Conservation (phyloP, 1,284 basidiomycete genomes). For the Papiliotrema nemorosa region DNA sequence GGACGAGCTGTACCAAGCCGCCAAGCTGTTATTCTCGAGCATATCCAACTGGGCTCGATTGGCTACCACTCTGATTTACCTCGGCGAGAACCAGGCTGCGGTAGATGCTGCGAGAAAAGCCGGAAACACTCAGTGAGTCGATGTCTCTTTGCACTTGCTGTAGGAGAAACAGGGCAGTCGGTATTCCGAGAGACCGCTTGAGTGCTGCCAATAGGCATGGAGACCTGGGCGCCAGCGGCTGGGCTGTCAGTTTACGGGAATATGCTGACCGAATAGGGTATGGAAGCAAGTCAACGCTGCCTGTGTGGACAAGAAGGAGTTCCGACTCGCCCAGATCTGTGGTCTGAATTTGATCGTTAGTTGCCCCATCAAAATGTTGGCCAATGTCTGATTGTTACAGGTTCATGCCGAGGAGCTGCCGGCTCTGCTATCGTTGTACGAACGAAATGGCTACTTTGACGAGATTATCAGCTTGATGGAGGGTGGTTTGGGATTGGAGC, state of each 20-base stretch:
- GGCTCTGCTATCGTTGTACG: constrained; percentile 78
- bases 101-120: constrained; percentile 98
- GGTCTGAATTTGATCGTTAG: constrained; percentile 88
- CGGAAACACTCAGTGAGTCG: constrained; percentile 87
- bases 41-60: constrained; percentile 98
- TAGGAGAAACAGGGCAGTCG: no score
- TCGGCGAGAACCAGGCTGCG: constrained; percentile 95
- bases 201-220: background rate
- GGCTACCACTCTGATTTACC: constrained; percentile 96
- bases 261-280: constrained; percentile 58
- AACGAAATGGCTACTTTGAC: constrained; percentile 88
- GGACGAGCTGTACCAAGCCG: constrained; percentile 95
- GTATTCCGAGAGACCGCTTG: no score
- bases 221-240: background rate
- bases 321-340: constrained; percentile 96
- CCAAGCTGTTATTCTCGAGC: constrained; percentile 90
- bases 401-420: constrained; percentile 73
- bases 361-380: constrained; percentile 8
- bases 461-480: constrained; percentile 89
- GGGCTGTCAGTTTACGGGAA: background rate
- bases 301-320: constrained; percentile 95
- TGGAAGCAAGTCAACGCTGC: constrained; percentile 99
- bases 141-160: constrained; percentile 4
- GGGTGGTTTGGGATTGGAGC: constrained; percentile 89
- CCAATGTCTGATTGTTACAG: constrained; percentile 6